Base-by-base conservation (phyloP, 2,329 filamentous ascomycete genomes). In the Chaetothyriales sp. region DNA sequence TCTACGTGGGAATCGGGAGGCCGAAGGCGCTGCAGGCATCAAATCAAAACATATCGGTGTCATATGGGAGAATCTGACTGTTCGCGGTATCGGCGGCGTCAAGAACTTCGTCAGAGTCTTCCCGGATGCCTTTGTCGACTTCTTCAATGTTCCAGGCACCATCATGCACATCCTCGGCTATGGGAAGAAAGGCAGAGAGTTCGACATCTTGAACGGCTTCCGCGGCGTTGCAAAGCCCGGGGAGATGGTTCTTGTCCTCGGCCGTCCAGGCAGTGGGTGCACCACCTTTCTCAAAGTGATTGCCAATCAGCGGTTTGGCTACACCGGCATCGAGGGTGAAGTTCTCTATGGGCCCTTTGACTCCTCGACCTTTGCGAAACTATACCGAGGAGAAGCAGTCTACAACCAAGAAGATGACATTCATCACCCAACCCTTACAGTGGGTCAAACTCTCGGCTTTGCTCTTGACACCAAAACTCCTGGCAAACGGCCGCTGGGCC, bases 371-470 rank as follows among this genome's bases (percentile, higher is more conserved):
- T 81, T 86, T 60, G 73, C 76, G 60, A 80, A 81, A 61, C 71
- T 76, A 54, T 88, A 83, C 64, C 73, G 82, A 44, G 84, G 84
- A 36, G 84, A 89, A 63, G 83, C 86, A 61, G 82, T 80, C 58
- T 89, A 88, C 65, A 87, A 86, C 58, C 78, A 77, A 12, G 84
- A 90, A 63, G 84, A 87, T 57, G 84, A 88, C 60, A 73, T 78
- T 18, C 85, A 90, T 63, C 81, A 88, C 61, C 80, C 85, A 2
- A 74, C 75, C 1, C 70, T 90, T 36, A 87, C 80, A 4, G 85
- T 90, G 0, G 84, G 82, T 74, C 83, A 88, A 65, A 89, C 85
- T 0, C 70, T 90, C 43, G 78, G 76, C 3, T 89, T 90, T 60
- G 82, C 84, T 0, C 69, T 89, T 47, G 76, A 79, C 65, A 86